Evolutionary conservation across 2,329 filamentous ascomycete species (phyloP).

Genomic region (Arthrobotrys musiformis): DNA sequence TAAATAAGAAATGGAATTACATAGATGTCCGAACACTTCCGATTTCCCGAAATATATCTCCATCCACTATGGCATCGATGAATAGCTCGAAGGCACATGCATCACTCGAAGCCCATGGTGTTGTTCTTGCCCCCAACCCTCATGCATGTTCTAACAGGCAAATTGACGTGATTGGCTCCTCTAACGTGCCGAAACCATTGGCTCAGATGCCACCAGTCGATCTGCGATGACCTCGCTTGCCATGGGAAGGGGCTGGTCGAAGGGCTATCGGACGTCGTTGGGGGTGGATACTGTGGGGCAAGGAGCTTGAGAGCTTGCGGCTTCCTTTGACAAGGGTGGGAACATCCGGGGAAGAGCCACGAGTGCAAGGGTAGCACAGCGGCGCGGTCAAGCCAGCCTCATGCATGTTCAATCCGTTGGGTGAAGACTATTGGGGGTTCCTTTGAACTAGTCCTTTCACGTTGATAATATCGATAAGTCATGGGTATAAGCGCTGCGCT

Average conservation of each 20-base stretch:
- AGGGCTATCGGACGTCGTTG: background rate
- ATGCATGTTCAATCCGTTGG: conserved; percentile 37
- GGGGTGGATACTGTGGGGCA: background rate
- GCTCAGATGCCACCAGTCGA: conserved; percentile 31
- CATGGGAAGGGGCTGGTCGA: background rate
- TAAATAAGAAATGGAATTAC: background rate
- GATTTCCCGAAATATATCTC: background rate
- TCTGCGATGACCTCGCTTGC: conserved; percentile 17
- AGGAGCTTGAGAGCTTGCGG: conserved; percentile 6
- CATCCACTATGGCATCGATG: background rate
- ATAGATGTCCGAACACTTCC: background rate
- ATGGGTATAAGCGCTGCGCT: no score
- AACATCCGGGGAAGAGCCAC: conserved; percentile 30
- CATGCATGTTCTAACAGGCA: conserved; percentile 5
- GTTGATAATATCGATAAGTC: background rate
- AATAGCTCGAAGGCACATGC: conserved; percentile 13
- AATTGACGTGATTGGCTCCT: conserved; percentile 47
- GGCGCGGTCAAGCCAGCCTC: background rate
- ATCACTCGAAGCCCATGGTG: conserved; percentile 20
- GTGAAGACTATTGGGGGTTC: background rate
- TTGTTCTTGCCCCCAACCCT: conserved; percentile 25
- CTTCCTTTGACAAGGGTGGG: conserved; percentile 11
- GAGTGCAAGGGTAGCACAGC: background rate
- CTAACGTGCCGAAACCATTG: conserved; percentile 55
- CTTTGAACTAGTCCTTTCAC: background rate